Conservation (phyloP, 2,329 filamentous ascomycete genomes). For the Aspergillus neotritici region DNA sequence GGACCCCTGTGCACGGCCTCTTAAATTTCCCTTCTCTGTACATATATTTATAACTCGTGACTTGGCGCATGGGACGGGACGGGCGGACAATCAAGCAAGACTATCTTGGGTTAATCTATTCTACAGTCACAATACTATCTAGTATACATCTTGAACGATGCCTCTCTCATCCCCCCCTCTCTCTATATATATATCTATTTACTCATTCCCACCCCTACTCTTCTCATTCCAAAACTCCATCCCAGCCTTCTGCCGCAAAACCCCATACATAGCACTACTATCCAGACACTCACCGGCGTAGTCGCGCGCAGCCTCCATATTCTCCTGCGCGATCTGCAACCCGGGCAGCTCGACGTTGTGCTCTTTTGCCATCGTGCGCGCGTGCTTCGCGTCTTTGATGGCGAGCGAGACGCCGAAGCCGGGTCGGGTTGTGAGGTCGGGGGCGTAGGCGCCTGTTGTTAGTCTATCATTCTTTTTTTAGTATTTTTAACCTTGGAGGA, state of each 20-base stretch:
- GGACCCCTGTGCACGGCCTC: too few species aligned
- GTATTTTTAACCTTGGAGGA: not conserved
- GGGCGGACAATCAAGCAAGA: too few species aligned
- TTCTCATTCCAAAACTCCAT: slow-evolving; percentile 37
- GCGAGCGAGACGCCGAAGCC: slow-evolving; percentile 35
- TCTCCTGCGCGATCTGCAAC: slow-evolving; percentile 28
- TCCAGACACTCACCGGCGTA: slow-evolving; percentile 35
- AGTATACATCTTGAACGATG: too few species aligned
- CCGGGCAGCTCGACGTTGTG: slow-evolving; percentile 29
- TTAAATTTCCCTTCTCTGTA: too few species aligned
- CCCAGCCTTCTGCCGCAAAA: slow-evolving; percentile 32
- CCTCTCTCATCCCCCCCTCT: too few species aligned
- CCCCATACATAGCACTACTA: slow-evolving; percentile 36
- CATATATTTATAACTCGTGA: too few species aligned
- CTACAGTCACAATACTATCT: not conserved
- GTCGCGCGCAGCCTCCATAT: slow-evolving; percentile 33
- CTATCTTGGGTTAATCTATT: not conserved
- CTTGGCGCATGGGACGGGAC: too few species aligned
- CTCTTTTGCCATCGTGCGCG: slow-evolving; percentile 28
- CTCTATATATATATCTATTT: not conserved
- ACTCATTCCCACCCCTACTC: slow-evolving; percentile 16
- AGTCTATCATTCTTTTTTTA: slow-evolving; percentile 22
- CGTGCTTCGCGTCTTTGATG: slow-evolving; percentile 36
- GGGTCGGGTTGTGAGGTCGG: slow-evolving; percentile 30
- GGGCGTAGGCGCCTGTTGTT: slow-evolving; percentile 41